Percentiles rank a stretch among this genome's conserved stretches.
phyloP scores from a whole-genome alignment of 2,329 filamentous ascomycete genomes.

The Ceratocystiopsis minuta region DNA sequence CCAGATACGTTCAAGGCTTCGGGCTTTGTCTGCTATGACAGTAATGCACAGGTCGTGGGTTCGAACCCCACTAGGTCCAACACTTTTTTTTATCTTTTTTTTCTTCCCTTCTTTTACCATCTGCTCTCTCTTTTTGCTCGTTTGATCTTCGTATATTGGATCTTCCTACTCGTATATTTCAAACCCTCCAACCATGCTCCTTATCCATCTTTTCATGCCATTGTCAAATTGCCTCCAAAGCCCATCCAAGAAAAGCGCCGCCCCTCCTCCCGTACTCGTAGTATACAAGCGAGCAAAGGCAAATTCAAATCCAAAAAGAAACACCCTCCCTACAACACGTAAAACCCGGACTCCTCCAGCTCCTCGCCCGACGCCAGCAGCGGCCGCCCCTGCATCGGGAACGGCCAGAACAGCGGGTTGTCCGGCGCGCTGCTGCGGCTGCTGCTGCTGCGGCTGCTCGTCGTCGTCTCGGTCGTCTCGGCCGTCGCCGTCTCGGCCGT shows the following conservation, averaged over 20 bases:
- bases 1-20: conserved; percentile 9
- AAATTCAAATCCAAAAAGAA: no score
- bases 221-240: no score
- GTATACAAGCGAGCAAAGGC: no score
- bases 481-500: background rate
- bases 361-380: conserved; percentile 29
- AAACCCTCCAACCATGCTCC: no score
- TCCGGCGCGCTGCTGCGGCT: conserved; percentile 21
- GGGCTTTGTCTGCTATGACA: conserved; percentile 10
- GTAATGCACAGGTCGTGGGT: conserved; percentile 13
- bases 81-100: conserved; percentile 3
- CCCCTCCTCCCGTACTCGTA: no score
- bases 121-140: background rate
- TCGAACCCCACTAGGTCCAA: conserved; percentile 13
- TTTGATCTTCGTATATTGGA: no score
- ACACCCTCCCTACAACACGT: conserved; percentile 15
- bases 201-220: no score
- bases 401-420: conserved; percentile 42
- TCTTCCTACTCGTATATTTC: no score
- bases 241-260: no score
- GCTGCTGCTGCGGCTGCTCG: conserved; percentile 2
- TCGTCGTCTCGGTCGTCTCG: background rate
- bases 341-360: conserved; percentile 34
- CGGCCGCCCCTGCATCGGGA: conserved; percentile 40
- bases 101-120: no score